Percentiles rank a stretch among this genome's conserved stretches.
Conservation (phyloP, 306 rosid species). For the Geum urbanum region DNA sequence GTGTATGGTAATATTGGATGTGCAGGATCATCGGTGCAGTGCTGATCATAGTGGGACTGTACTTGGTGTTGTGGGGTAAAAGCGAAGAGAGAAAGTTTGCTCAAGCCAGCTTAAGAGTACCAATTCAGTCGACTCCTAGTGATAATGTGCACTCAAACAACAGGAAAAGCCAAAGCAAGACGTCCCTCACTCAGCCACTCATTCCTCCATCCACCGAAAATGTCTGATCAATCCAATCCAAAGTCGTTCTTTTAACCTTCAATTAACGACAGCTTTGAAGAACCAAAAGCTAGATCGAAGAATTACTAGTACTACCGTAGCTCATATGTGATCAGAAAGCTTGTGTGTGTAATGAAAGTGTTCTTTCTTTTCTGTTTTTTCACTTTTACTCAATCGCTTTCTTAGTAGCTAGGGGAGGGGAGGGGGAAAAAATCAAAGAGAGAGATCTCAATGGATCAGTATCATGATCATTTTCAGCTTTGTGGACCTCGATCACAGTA, state of each 20-base stretch:
- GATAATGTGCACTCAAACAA: conserved; percentile 42
- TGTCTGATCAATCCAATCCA: conserved; percentile 43
- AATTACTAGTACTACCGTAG: conserved; percentile 22
- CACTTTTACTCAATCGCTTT: conserved; percentile 37
- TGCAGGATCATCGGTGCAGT: conserved; percentile 88
- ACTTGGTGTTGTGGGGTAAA: conserved; percentile 92
- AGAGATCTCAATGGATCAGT: conserved; percentile 37
- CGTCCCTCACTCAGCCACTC: conserved; percentile 74
- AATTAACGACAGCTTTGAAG: not conserved
- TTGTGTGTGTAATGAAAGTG: conserved; percentile 48
- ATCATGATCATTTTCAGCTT: conserved; percentile 39
- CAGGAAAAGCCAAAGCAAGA: conserved; percentile 54
- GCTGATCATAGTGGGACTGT: conserved; percentile 72
- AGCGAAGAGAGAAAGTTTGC: conserved; percentile 75
- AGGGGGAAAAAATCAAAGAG: conserved; percentile 20
- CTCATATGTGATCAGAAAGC: conserved; percentile 43
- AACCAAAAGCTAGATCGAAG: conserved; percentile 2
- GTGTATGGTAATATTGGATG: conserved; percentile 5
- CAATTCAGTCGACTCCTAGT: conserved; percentile 36
- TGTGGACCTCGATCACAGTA: conserved; percentile 31
- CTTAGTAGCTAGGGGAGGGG: conserved; percentile 26
- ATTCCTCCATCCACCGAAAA: conserved; percentile 77
- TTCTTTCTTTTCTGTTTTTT: conserved; percentile 1
- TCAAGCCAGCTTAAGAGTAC: conserved; percentile 33
- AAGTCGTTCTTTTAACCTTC: conserved; percentile 17